Base-by-base conservation (phyloP, 306 rosid genomes). In the Hippophae tibetana region DNA sequence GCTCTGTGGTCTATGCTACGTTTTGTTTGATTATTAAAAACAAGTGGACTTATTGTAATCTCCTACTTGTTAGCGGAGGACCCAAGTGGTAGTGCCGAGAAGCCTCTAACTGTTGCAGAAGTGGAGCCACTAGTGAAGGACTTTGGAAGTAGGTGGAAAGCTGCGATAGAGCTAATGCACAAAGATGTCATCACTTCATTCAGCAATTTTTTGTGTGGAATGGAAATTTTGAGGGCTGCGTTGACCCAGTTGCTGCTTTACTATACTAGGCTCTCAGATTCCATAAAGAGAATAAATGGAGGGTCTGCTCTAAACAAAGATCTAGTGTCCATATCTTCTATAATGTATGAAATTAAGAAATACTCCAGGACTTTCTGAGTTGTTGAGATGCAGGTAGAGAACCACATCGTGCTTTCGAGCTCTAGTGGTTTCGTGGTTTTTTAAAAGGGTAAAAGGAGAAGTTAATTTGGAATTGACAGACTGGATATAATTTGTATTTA, bases 101-200 rank as follows among this genome's bases (percentile, higher is more conserved):
- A 79, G 64, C 89, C 98, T 8, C 74, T 83, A 61, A 69, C 95
- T 0, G 71, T 83, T 14, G 76, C 80, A 0, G 98, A 92, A 76
- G 92, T 87, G 10, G 95, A 92, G 82, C 96, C 96, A 13, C 92
- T 92, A 0, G 95, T 92, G 65, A 92, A 92, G 81, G 98, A 92
- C 75, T 92, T 92, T 67, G 98, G 83, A 12, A 81, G 86, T 56
- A 79, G 98, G 74, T 92, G 98, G 98, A 92, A 92, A 78, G 89
- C 85, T 52, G 95, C 98, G 9, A 92, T 92, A 44, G 98, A 92
- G 78, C 73, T 92, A 79, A 92, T 92, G 98, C 98, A 92, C 81
- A 92, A 87, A 76, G 98, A 92, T 67, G 98, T 92, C 60, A 92
- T 92, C 55, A 92, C 98, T 40, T 92, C 98, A 66, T 92, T 92